These are phyloP conservation scores for Fagopyrum tataricum DNA, from an alignment of 148 eudicot genomes.

Conservation along the genomic window DNA sequence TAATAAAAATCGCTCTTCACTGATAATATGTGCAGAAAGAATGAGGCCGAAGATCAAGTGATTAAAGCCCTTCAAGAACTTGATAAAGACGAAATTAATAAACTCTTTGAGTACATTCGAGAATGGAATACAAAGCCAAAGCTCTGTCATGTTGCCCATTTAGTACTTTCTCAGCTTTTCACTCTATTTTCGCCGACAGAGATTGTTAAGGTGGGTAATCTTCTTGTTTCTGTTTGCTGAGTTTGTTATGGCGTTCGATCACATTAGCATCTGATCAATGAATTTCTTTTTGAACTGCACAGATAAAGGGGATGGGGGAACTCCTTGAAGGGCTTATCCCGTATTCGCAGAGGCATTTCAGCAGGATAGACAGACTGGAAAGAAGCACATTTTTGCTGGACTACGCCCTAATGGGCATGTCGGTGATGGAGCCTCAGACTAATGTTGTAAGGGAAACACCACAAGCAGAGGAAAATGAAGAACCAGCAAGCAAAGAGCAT, in stretches of 20 bases:
- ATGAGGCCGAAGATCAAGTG: constrained; percentile 37
- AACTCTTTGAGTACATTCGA: constrained; percentile 74
- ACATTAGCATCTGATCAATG: not conserved
- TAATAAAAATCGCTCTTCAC: not conserved
- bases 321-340: constrained; percentile 92
- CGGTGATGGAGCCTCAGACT: constrained; percentile 70
- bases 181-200: constrained; percentile 74
- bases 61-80: constrained; percentile 54
- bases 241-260: not conserved
- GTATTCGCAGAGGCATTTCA: constrained; percentile 88
- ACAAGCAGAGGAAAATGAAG: constrained; percentile 14
- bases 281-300: not conserved
- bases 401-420: constrained; percentile 82
- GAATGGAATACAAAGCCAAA: constrained; percentile 99
- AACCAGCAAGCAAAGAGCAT: constrained; percentile 15
- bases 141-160: constrained; percentile 82
- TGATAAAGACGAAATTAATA: constrained; percentile 60
- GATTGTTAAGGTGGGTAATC: constrained; percentile 59
- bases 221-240: not conserved
- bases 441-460: constrained; percentile 19
- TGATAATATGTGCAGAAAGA: constrained; percentile 42
- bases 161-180: constrained; percentile 71
- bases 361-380: constrained; percentile 79
- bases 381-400: constrained; percentile 80
- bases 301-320: constrained; percentile 84